Conservation (phyloP, 2,329 filamentous ascomycete species). For the Dactylellina sp. region DNA sequence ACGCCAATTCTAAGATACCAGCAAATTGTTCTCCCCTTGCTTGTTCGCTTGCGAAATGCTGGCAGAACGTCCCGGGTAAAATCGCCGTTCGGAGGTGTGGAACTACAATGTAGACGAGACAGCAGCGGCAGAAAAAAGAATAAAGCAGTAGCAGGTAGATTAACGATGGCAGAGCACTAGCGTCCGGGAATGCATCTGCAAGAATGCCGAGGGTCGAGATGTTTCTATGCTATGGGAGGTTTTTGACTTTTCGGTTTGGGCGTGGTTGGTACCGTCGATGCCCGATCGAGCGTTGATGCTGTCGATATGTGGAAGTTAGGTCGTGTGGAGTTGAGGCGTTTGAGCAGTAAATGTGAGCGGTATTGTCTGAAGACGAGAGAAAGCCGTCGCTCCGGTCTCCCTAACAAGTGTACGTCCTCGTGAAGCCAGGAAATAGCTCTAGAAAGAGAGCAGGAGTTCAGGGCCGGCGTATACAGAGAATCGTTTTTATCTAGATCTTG, state of each 20-base stretch:
- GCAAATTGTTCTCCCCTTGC: slow-evolving; percentile 35
- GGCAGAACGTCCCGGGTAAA: slow-evolving; percentile 56
- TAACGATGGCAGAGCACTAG: slow-evolving; percentile 20
- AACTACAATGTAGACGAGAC: slow-evolving; percentile 34
- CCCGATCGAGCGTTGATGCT: neutral
- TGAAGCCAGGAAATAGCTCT: too few relatives aligned
- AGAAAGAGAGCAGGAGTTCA: too few relatives aligned
- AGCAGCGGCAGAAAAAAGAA: slow-evolving; percentile 1
- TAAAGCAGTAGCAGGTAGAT: slow-evolving; percentile 8
- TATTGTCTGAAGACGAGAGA: too few relatives aligned
- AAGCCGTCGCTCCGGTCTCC: neutral
- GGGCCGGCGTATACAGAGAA: too few relatives aligned
- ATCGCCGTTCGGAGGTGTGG: slow-evolving; percentile 55
- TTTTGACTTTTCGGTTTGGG: too few relatives aligned
- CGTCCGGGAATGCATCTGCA: slow-evolving; percentile 19
- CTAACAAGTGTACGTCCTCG: too few relatives aligned
- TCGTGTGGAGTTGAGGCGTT: slow-evolving; percentile 42
- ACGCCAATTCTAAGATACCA: slow-evolving; percentile 28
- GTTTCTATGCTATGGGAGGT: slow-evolving; percentile 13
- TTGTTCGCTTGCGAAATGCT: slow-evolving; percentile 52
- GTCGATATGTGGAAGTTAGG: slow-evolving; percentile 7
- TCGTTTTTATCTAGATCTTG: too few relatives aligned
- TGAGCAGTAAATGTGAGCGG: slow-evolving; percentile 21
- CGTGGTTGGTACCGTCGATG: neutral
- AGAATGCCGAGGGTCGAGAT: slow-evolving; percentile 14